phyloP scores from a whole-genome alignment of 176 grass and related monocot genomes.

The Dendrocalamus sinicus region DNA sequence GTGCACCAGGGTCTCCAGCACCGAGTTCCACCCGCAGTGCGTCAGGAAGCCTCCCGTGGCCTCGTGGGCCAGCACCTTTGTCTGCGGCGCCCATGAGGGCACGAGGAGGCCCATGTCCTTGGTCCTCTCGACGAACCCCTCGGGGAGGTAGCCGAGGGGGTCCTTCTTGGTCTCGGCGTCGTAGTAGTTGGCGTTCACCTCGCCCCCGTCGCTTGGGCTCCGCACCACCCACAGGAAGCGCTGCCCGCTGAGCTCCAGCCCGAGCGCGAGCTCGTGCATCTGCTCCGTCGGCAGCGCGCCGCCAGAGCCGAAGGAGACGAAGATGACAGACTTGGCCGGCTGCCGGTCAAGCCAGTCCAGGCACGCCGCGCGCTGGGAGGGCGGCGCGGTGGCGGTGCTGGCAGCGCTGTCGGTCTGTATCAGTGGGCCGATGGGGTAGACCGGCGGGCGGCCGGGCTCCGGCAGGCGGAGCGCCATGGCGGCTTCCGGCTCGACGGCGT shows the following conservation, averaged over 20 bases:
- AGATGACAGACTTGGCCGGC: conserved; percentile 47
- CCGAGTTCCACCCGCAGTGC: conserved; percentile 76
- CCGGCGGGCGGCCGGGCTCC: conserved; percentile 13
- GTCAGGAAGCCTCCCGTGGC: conserved; percentile 66
- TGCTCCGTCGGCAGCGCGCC: conserved; percentile 39
- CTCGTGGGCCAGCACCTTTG: conserved; percentile 40
- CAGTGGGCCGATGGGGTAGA: conserved; percentile 57
- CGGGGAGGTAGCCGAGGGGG: conserved; percentile 46
- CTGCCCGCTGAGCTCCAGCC: conserved; percentile 57
- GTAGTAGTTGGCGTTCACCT: conserved; percentile 51
- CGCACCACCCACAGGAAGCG: conserved; percentile 71
- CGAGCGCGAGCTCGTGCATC: conserved; percentile 55
- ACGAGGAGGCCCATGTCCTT: conserved; percentile 39
- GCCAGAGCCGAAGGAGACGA: conserved; percentile 60
- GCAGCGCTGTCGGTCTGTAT: background rate
- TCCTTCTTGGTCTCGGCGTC: conserved; percentile 51
- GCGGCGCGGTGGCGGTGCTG: too few relatives aligned
- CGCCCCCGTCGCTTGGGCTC: conserved; percentile 53
- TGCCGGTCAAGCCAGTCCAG: conserved; percentile 65
- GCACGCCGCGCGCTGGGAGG: conserved; percentile 35
- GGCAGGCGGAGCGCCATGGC: conserved; percentile 28
- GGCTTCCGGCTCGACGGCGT: conserved; percentile 52
- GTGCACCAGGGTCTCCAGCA: conserved; percentile 50
- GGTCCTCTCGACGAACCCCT: conserved; percentile 36
- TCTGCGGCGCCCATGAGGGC: conserved; percentile 53